phyloP scores from a whole-genome alignment of 495 filamentous ascomycete species.

The Podospora appendiculata region DNA sequence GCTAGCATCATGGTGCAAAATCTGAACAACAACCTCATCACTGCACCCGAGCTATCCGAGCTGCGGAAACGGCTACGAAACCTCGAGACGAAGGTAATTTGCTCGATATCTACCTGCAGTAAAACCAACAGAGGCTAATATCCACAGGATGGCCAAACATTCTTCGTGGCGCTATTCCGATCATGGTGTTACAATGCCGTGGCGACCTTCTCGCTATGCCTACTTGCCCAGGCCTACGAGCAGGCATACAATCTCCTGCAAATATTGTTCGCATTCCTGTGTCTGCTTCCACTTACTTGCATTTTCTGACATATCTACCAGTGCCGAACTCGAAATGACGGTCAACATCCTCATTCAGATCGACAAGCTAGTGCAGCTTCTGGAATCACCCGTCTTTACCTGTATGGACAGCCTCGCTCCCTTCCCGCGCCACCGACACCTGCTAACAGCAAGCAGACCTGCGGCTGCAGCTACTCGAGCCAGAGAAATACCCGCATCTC shows the following conservation, averaged over 20 bases:
- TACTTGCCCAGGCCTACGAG: slow-evolving; percentile 96
- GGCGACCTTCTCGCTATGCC: slow-evolving; percentile 90
- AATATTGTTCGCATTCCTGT: slow-evolving; percentile 67
- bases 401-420: slow-evolving; percentile 41
- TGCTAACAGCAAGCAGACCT: slow-evolving; percentile 52
- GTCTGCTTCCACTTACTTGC: background rate
- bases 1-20: slow-evolving; percentile 99
- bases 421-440: too few relatives aligned
- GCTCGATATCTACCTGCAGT: too few relatives aligned
- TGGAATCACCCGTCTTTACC: slow-evolving; percentile 97
- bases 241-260: slow-evolving; percentile 95
- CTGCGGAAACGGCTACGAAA: slow-evolving; percentile 85
- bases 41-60: slow-evolving; percentile 87
- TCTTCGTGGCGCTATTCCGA: slow-evolving; percentile 89
- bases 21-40: slow-evolving; percentile 97
- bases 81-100: slow-evolving; percentile 62
- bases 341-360: slow-evolving; percentile 98
- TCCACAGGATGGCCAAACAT: slow-evolving; percentile 75
- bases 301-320: slow-evolving; percentile 25
- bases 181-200: slow-evolving; percentile 99
- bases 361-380: slow-evolving; percentile 94
- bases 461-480: slow-evolving; percentile 94
- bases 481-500: slow-evolving; percentile 88
- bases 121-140: too few relatives aligned
- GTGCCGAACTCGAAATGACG: slow-evolving; percentile 96